Conservation (phyloP, 2,329 filamentous ascomycete genomes). For the Didymella exigua region DNA sequence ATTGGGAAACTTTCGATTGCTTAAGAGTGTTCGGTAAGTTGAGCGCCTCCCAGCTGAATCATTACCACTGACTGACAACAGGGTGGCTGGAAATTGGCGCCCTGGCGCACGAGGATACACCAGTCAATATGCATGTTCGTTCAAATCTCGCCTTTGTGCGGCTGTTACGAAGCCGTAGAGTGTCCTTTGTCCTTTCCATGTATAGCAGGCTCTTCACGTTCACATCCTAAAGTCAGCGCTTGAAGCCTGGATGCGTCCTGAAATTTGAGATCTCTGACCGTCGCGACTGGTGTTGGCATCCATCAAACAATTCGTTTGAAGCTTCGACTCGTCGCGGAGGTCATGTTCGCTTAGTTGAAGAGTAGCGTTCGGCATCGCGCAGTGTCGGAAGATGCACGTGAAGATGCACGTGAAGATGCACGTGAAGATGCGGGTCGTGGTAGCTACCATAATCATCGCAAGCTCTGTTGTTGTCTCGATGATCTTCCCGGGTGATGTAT, state of each 20-base stretch:
- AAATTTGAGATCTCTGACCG: background rate
- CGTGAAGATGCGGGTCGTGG: background rate
- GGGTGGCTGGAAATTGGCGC: too few species aligned
- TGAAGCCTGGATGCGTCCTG: background rate
- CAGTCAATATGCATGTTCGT: background rate
- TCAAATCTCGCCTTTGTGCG: too few species aligned
- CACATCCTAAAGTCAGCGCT: background rate
- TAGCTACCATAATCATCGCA: background rate
- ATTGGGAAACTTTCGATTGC: background rate
- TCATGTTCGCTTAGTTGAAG: background rate
- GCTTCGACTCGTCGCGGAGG: background rate
- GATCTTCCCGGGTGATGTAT: background rate
- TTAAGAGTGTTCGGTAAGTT: background rate
- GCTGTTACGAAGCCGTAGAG: background rate
- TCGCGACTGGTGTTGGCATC: background rate
- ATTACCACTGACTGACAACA: background rate
- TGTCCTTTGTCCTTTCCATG: background rate
- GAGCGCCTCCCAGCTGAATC: background rate
- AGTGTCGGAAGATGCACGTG: background rate
- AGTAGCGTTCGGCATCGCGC: background rate
- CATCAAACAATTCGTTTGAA: background rate
- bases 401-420: background rate
- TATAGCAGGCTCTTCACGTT: background rate
- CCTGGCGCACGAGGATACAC: too few species aligned
- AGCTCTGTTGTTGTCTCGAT: background rate